Percentiles rank a stretch among this genome's conserved stretches.
These are phyloP conservation scores for Bacterosira constricta DNA, from an alignment of 108 stramenopile genomes.

Conservation along the genomic window DNA sequence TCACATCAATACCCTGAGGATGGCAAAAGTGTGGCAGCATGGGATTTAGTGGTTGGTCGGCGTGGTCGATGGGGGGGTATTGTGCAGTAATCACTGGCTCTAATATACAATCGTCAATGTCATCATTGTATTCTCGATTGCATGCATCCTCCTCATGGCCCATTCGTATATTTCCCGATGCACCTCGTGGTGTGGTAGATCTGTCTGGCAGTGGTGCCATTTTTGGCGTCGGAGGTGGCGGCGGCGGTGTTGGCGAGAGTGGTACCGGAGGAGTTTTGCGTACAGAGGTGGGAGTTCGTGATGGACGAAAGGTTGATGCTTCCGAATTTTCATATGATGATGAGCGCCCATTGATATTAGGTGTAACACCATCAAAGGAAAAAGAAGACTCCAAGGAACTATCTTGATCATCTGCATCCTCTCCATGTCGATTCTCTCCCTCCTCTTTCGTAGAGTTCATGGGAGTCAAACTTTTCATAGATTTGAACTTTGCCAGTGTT, in stretches of 20 bases:
- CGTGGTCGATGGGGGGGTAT: conserved; percentile 74
- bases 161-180: conserved; percentile 45
- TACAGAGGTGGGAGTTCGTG: neutral
- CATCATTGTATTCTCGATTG: conserved; percentile 34
- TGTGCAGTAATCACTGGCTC: conserved; percentile 78
- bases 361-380: conserved; percentile 5
- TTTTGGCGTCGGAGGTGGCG: neutral
- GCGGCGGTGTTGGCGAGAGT: neutral
- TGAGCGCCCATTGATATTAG: neutral
- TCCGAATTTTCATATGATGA: neutral
- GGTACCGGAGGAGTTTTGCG: neutral
- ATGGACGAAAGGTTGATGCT: conserved; percentile 29
- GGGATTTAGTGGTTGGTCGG: conserved; percentile 80
- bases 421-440: neutral
- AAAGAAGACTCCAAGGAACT: conserved; percentile 15
- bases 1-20: conserved; percentile 65
- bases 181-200: conserved; percentile 19
- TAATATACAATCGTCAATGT: conserved; percentile 46
- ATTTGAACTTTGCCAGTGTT: conserved; percentile 31
- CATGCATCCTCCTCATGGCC: conserved; percentile 9
- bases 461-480: conserved; percentile 6
- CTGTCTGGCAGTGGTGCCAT: conserved; percentile 4
- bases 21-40: conserved; percentile 86
- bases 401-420: conserved; percentile 7
- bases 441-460: neutral